Conservation (phyloP, 805 yeast species). For the Pichia scutulata region DNA sequence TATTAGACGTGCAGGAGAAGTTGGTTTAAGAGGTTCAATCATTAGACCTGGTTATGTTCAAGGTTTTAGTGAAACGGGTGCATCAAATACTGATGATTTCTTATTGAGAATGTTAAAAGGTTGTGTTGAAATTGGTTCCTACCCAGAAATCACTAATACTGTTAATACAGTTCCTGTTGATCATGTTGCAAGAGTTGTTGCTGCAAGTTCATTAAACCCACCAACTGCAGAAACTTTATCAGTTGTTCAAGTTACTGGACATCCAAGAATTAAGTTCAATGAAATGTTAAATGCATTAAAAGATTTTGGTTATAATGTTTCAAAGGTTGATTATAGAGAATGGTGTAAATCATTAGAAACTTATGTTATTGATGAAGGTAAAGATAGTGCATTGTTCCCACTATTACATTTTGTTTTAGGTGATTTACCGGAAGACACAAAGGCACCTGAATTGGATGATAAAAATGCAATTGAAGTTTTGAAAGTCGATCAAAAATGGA, state of each 20-base stretch:
- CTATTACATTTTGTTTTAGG: constrained; percentile 90
- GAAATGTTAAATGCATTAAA: constrained; percentile 62
- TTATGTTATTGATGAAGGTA: constrained; percentile 64
- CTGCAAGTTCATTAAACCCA: constrained; percentile 75
- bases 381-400: constrained; percentile 87
- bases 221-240: constrained; percentile 43
- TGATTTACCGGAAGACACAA: constrained; percentile 81
- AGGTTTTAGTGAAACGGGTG: constrained; percentile 78
- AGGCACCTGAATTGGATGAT: constrained; percentile 95
- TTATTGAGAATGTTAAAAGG: constrained; percentile 92
- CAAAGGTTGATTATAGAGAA: constrained; percentile 54
- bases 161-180: constrained; percentile 98
- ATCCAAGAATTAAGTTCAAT: constrained; percentile 80
- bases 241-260: constrained; percentile 96
- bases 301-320: constrained; percentile 65
- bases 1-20: constrained; percentile 77
- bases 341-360: constrained; percentile 78
- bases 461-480: constrained; percentile 68
- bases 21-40: constrained; percentile 83
- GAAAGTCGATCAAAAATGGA: constrained; percentile 47
- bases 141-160: constrained; percentile 78
- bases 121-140: constrained; percentile 75
- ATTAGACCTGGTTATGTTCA: constrained; percentile 95
- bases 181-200: constrained; percentile 89
- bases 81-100: constrained; percentile 95